Percentiles rank a stretch among this genome's conserved stretches.
phyloP scores from a whole-genome alignment of 2,329 filamentous ascomycete genomes.

The Colletotrichum sp. region DNA sequence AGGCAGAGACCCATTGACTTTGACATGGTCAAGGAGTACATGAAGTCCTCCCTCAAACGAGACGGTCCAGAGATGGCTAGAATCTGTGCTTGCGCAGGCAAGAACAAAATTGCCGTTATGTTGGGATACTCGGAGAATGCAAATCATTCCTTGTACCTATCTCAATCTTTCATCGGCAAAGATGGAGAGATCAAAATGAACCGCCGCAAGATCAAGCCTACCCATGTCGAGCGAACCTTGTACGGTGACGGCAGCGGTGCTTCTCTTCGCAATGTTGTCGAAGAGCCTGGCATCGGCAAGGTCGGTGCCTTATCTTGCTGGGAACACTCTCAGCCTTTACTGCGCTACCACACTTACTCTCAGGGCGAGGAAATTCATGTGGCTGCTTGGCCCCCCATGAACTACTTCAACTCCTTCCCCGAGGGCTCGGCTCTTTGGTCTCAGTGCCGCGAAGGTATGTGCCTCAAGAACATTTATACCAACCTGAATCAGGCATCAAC shows the following conservation, averaged over 20 bases:
- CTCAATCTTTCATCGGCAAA: constrained; percentile 47
- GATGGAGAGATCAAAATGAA: constrained; percentile 42
- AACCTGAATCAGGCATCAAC: neutral
- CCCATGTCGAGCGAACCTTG: constrained; percentile 52
- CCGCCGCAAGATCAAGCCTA: constrained; percentile 57
- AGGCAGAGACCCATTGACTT: neutral
- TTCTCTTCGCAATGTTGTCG: constrained; percentile 45
- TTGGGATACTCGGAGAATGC: constrained; percentile 55
- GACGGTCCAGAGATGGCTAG: constrained; percentile 45
- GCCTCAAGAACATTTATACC: neutral
- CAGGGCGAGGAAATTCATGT: constrained; percentile 31
- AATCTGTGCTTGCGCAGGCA: constrained; percentile 43
- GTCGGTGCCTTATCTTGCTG: constrained; percentile 61
- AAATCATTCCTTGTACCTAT: constrained; percentile 48
- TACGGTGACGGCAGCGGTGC: neutral
- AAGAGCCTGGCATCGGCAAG: constrained; percentile 50
- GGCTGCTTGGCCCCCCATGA: constrained; percentile 28
- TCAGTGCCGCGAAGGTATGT: neutral
- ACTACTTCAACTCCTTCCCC: neutral
- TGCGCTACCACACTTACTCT: constrained; percentile 31
- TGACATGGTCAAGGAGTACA: constrained; percentile 28
- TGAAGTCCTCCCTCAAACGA: constrained; percentile 44
- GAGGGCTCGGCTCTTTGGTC: neutral
- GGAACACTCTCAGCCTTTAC: constrained; percentile 60
- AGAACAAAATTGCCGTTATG: constrained; percentile 49